Evolutionary conservation across 2,329 filamentous ascomycete species (phyloP), one percentile per base, ranked within the genome.

Genomic region (Alternaria panax): DNA sequence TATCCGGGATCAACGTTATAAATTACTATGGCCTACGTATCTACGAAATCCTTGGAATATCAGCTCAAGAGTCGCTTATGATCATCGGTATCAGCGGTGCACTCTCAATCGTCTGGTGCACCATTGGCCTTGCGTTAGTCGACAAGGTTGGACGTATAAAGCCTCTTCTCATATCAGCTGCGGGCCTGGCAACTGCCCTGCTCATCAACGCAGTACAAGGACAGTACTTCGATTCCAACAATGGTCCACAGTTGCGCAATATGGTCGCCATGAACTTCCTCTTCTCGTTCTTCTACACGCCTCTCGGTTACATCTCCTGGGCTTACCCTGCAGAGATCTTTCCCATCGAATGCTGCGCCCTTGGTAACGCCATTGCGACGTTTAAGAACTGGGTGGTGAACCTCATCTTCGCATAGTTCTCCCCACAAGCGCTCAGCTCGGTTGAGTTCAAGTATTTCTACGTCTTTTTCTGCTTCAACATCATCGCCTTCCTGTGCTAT

Each of bases 71-170:
- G 1, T 81, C 82, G 0, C 77, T 85, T 4, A 80, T 85, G 75
- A 83, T 85, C 47, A 81, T 84, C 60, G 83, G 83, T 4, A 80
- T 85, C 62, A 83, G 79, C 65, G 83, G 83, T 24, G 81, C 82
- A 1, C 75, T 85, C 7, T 81, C 82, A 0, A 81, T 81, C 28
- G 69, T 83, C 22, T 84, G 81, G 77, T 82, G 82, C 60, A 82
- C 67, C 11, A 63, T 68, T 6, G 81, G 82, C 50, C 78, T 85
- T 58, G 69, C 73, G 32, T 69, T 82, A 41, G 69, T 84, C 43
- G 83, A 85, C 64, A 79, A 73, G 16, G 70, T 84, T 42, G 82
- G 82, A 16, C 81, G 83, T 27, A 75, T 84, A 47, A 84, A 82
- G 66, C 78, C 83, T 1, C 75, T 85, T 8, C 80, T 85, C 50